Base-by-base conservation (phyloP, 148 eudicot species). In the Oxyria digyna region DNA sequence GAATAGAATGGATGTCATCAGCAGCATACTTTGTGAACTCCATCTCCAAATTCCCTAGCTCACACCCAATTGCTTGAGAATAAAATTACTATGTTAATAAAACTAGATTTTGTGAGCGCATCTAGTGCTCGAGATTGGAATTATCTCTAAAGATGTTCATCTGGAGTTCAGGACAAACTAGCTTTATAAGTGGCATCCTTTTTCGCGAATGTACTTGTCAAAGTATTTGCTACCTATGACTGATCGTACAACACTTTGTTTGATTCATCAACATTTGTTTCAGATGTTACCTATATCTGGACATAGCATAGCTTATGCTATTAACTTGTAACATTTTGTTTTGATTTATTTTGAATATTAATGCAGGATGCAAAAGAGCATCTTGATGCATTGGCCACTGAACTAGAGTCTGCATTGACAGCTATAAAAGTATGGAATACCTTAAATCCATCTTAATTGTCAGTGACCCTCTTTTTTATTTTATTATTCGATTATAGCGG, bases 321-420 rank as follows among this genome's bases (percentile, higher is more conserved):
- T 23, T 13, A 52, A 2, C 18, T 45, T 45, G 11, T 21, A 18
- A 50, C 11, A 10, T 41, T 37, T 29, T 24, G 26, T 40, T 66
- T 17, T 18, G n/a, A 66, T 20, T 37, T 10, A 63, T 33, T 66
- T 66, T 66, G 65, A 66, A n/a, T 37, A 37, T n/a, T 66, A 37
- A 20, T 77, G 69, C 80, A 94, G 99, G 99, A 94, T 72, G 99
- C 97, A 67, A 94, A 94, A 82, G 99, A 91, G 78, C 97, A 88
- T 81, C 90, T 94, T 77, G 85, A 80, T 77, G 99, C 97, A n/a
- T 69, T 94, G 75, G 97, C 91, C 69, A 91, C 85, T 83, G 87
- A 91, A 78, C 84, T 94, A 73, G 99, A 97, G 70, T 69, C 87
- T 37, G 85, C 99, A 26, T 78, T 94, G 76, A 75, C 91, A 43